phyloP scores from a whole-genome alignment of 192 early-diverging fungal species.

The Spizellomyces sp. region DNA sequence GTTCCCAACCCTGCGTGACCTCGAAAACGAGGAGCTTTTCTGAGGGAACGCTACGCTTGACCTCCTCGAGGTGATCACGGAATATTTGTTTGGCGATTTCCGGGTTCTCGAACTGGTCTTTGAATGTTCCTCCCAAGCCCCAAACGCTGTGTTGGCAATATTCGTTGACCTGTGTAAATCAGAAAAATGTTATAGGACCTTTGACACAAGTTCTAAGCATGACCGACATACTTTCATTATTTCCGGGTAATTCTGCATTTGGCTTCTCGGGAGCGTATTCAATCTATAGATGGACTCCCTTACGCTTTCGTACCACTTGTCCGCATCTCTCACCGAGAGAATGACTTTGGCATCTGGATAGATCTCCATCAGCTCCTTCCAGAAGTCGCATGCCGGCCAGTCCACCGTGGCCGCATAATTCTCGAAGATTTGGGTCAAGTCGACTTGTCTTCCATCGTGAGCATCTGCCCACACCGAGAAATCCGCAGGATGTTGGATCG shows the following conservation, averaged over 20 bases:
- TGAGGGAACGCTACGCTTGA: slow-evolving; percentile 31
- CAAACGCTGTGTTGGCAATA: slow-evolving; percentile 6
- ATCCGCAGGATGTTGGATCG: slow-evolving; percentile 13
- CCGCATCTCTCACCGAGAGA: slow-evolving; percentile 31
- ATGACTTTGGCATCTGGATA: slow-evolving; percentile 39
- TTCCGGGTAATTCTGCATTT: background rate
- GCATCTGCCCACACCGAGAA: slow-evolving; percentile 20
- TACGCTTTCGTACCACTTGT: slow-evolving; percentile 31
- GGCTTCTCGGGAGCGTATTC: background rate
- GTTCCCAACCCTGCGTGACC: slow-evolving; percentile 36
- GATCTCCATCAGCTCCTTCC: slow-evolving; percentile 21
- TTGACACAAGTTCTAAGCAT: no score
- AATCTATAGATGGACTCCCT: background rate
- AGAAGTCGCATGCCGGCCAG: slow-evolving; percentile 22
- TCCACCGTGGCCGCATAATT: slow-evolving; percentile 27
- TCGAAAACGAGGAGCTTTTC: slow-evolving; percentile 33
- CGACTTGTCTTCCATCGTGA: slow-evolving; percentile 19
- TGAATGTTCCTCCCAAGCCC: slow-evolving; percentile 20
- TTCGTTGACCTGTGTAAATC: background rate
- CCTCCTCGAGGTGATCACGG: slow-evolving; percentile 30
- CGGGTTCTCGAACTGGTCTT: slow-evolving; percentile 17
- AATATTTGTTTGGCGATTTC: slow-evolving; percentile 24
- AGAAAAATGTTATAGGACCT: background rate
- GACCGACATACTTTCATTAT: no score
- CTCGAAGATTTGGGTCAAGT: slow-evolving; percentile 23